Evolutionary conservation across 2,329 filamentous ascomycete genomes (phyloP), one percentile per base, ranked within the genome.

Genomic region (Alternaria novae-zelandiae): DNA sequence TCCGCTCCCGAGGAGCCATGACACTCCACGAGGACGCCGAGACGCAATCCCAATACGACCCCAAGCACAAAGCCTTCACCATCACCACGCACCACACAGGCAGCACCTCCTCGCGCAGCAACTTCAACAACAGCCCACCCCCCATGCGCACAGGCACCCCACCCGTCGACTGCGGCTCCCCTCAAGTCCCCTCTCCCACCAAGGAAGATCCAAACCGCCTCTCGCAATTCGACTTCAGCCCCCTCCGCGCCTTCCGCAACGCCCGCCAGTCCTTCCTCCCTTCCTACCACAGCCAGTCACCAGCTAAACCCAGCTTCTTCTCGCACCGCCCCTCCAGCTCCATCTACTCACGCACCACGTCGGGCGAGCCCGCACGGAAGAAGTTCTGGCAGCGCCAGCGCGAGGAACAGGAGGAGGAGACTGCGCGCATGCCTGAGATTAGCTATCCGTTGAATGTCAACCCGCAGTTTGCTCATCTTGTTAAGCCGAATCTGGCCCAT

Each of bases 1-100:
- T 97, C 65, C 92, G 95, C 64, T 87, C 87, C 45, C 86, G 95
- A 68, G 94, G 94, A 61, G 91, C 91, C 15, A 88, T 91, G 60
- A 74, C 75, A 3, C 71, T 79, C 9, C 70, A 71, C 23, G 72
- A 74, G 59, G 70, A 62, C 36, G 59, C 63, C 53, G 72, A 78
- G 49, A 65, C 72, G 23, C 73, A 67, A 15, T 72, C 68, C 9
- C 60, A 71, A 36, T 68, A 70, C 32, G 70, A 76, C 44, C 70
- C 75, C 21, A 78, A 78, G 64, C 72, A 71, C 65, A 79, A 78
- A 47, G 71, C 79, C 43, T 75, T 80, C 58, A 78, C 73, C 61
- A 75, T 79, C 66, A 79, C 58, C 58, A 74, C 79, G 5, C 76
- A 79, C 64, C 72, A 75, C 69, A 77, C 74, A 12, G 77, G 78